Conservation (phyloP, 164 flowering plant genomes). For the Tetrastigma voinierianum region DNA sequence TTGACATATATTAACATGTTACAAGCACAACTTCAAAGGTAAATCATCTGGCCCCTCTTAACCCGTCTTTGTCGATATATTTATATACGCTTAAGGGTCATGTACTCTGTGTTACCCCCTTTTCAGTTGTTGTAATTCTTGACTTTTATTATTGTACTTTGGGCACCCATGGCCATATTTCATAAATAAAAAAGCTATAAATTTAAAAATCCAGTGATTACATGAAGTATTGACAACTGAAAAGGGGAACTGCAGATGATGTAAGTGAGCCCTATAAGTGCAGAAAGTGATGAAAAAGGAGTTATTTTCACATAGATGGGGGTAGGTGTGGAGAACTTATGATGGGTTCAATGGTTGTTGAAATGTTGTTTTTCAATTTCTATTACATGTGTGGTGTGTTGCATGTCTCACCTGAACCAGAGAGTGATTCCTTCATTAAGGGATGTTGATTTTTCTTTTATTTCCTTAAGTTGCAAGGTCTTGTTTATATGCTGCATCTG, state of each 20-base stretch:
- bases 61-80: neutral
- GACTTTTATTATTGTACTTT: neutral
- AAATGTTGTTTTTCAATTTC: no score
- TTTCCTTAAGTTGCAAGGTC: neutral
- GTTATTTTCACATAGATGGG: no score
- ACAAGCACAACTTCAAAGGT: constrained; percentile 87
- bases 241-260: no score
- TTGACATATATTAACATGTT: constrained; percentile 59
- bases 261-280: no score
- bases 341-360: no score
- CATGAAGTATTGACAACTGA: no score
- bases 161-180: neutral
- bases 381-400: no score
- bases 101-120: neutral
- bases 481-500: neutral
- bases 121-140: neutral
- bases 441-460: neutral
- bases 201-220: no score
- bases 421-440: neutral
- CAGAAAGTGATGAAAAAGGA: no score
- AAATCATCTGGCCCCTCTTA: constrained; percentile 4
- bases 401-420: no score
- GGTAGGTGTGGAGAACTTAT: no score
- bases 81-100: neutral
- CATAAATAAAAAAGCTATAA: no score